Evolutionary conservation across 345 rosid species (phyloP), one percentile per base, ranked within the genome.

Genomic region (Hevea brasiliensis): DNA sequence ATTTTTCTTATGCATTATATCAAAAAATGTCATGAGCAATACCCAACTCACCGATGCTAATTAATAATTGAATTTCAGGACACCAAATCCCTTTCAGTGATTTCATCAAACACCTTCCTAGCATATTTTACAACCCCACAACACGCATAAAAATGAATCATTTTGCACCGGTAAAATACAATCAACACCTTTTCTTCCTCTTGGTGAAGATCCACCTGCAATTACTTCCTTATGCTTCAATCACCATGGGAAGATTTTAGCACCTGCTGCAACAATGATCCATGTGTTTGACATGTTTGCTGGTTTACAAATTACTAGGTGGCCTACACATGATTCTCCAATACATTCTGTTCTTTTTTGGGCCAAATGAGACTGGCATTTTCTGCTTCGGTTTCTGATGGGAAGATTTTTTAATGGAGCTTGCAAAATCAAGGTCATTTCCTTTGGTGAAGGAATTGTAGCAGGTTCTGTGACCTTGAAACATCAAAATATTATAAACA

Each of bases 261-360:
- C 94, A 23, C 91, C 94, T 76, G 77, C 94, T 65, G 94, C 94
- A 29, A 81, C 88, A 80, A 89, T 87, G 94, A 89, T 89, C 73
- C 94, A 89, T 81, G 87, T 87, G 90, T 89, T 89, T 78, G 94
- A 89, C 82, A 89, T 89, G 89, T 83, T 90, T 75, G 91, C 90
- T 51, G 89, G 91, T 75, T 81, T 87, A 65, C 94, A 82, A 82
- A 89, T 89, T 51, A 89, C 94, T 41, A 90, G 91, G 53, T 89
- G 91, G 94, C 91, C 94, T 42, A 91, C 93, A 40, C 93, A 89
- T 74, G 93, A 89, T 85, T 83, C 89, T 76, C 82, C 88, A 48
- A 85, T 87, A 72, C 84, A 88, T 79, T 87, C 94, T 61, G 78
- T 89, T 75, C 85, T 81, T 73, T 89, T n/a, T 87, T 67, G 94